Percentiles rank a stretch among this genome's conserved stretches.
Evolutionary conservation across 495 filamentous ascomycete species (phyloP).

Genomic region (Trichocladium antarcticum): DNA sequence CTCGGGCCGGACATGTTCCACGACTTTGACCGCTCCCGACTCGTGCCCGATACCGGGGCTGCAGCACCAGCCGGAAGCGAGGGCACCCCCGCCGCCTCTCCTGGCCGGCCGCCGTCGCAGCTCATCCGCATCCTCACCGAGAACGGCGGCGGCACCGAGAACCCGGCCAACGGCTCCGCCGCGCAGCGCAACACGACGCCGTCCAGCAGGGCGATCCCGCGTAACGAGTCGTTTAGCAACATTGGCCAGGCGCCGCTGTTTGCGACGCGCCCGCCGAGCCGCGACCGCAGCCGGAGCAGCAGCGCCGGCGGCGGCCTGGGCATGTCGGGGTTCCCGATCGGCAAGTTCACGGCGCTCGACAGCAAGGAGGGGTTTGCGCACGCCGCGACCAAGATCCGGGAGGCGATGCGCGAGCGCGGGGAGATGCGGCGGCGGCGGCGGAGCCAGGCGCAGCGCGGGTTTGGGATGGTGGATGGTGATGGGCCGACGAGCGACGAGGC

Average conservation of each 20-base stretch:
- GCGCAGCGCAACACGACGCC: slow-evolving; percentile 31
- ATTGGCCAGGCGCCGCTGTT: slow-evolving; percentile 80
- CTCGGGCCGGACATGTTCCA: slow-evolving; percentile 94
- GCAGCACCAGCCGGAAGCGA: not conserved
- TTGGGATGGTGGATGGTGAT: slow-evolving; percentile 20
- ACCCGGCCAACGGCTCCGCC: slow-evolving; percentile 13
- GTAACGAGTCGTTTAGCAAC: slow-evolving; percentile 87
- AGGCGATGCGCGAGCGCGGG: slow-evolving; percentile 77
- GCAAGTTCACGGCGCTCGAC: slow-evolving; percentile 61
- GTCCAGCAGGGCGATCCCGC: slow-evolving; percentile 50
- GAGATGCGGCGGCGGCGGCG: slow-evolving; percentile 57
- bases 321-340: slow-evolving; percentile 52
- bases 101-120: not conserved
- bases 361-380: slow-evolving; percentile 63
- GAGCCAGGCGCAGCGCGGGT: slow-evolving; percentile 45
- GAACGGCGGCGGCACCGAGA: slow-evolving; percentile 13
- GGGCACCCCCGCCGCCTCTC: slow-evolving; percentile 7
- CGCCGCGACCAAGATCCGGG: slow-evolving; percentile 75
- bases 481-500: slow-evolving; percentile 12
- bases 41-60: slow-evolving; percentile 44
- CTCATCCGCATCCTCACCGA: slow-evolving; percentile 15
- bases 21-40: slow-evolving; percentile 78
- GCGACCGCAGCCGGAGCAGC: slow-evolving; percentile 59
- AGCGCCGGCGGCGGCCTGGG: slow-evolving; percentile 42
- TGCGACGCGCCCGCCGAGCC: slow-evolving; percentile 67